Conservation (phyloP, 1,284 basidiomycete species). For the Trametes sp. region DNA sequence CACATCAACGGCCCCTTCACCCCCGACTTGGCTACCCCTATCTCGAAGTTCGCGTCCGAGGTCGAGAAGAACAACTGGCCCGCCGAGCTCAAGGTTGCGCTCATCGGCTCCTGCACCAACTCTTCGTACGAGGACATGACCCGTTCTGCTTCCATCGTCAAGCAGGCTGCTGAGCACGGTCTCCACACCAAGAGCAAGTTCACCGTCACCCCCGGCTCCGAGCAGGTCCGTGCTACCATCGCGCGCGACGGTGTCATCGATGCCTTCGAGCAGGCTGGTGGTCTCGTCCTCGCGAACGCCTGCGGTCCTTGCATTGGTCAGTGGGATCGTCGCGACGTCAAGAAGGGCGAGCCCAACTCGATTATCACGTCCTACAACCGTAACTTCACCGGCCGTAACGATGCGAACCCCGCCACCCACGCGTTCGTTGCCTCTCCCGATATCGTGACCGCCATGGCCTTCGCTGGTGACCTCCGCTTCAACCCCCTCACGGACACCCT, state of each 20-base stretch:
- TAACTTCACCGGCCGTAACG: slow-evolving; percentile 99
- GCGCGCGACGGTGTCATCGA: slow-evolving; percentile 95
- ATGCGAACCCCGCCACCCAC: slow-evolving; percentile 99
- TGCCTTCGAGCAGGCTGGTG: slow-evolving; percentile 88
- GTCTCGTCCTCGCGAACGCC: slow-evolving; percentile 96
- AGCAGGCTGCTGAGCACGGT: slow-evolving; percentile 88
- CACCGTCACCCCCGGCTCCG: slow-evolving; percentile 98
- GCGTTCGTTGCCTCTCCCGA: slow-evolving; percentile 99
- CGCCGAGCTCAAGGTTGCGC: slow-evolving; percentile 93
- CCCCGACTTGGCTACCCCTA: slow-evolving; percentile 93
- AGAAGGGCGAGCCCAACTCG: slow-evolving; percentile 97
- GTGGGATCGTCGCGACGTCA: slow-evolving; percentile 97
- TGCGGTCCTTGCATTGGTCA: slow-evolving; percentile 99
- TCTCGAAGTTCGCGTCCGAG: slow-evolving; percentile 93
- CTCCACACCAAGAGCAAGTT: slow-evolving; percentile 92
- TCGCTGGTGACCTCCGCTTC: slow-evolving; percentile 94
- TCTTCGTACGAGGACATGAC: slow-evolving; percentile 99
- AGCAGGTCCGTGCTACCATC: slow-evolving; percentile 98
- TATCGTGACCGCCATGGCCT: slow-evolving; percentile 96
- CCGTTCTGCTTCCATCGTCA: slow-evolving; percentile 93
- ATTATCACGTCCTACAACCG: slow-evolving; percentile 99
- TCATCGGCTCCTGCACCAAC: slow-evolving; percentile 99
- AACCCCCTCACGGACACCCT: slow-evolving; percentile 96
- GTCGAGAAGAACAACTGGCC: slow-evolving; percentile 99
- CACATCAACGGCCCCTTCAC: slow-evolving; percentile 99